A percentile compares a stretch with the other conserved stretches of the same genome.
phyloP scores from a whole-genome alignment of 768 basidiomycete species.

The Hypsizygus marmoreus region DNA sequence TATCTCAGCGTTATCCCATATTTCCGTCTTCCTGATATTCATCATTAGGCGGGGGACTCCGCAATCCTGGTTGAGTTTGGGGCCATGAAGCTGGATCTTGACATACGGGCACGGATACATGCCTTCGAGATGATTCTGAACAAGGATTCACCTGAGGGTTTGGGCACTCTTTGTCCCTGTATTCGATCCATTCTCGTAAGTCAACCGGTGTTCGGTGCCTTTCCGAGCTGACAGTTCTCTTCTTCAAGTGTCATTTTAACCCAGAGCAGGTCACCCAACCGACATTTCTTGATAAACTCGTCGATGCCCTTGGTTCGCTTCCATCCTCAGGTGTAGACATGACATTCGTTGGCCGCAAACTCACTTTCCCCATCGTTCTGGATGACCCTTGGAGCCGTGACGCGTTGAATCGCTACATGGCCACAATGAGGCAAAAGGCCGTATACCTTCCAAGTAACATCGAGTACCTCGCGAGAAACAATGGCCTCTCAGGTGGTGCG shows the following conservation, averaged over 20 bases:
- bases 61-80: constrained; percentile 69
- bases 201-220: not conserved
- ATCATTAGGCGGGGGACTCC: constrained; percentile 58
- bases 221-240: constrained; percentile 36
- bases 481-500: constrained; percentile 48
- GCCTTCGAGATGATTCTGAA: constrained; percentile 47
- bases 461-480: constrained; percentile 65
- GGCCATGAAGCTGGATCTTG: constrained; percentile 50
- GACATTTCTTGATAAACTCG: constrained; percentile 42
- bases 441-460: constrained; percentile 72
- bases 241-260: constrained; percentile 64
- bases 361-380: constrained; percentile 63
- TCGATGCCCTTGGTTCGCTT: constrained; percentile 37
- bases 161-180: constrained; percentile 49
- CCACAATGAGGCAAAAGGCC: constrained; percentile 52
- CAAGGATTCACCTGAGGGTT: constrained; percentile 30
- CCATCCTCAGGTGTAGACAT: constrained; percentile 41
- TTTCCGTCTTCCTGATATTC: not conserved
- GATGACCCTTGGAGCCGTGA: constrained; percentile 61
- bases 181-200: constrained; percentile 61
- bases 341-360: constrained; percentile 50
- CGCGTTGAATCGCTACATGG: constrained; percentile 60
- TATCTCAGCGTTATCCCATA: not conserved
- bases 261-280: constrained; percentile 41
- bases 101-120: constrained; percentile 59